These are phyloP conservation scores for Botryotinia calthae DNA, from an alignment of 2,329 filamentous ascomycete species.

Conservation along the genomic window DNA sequence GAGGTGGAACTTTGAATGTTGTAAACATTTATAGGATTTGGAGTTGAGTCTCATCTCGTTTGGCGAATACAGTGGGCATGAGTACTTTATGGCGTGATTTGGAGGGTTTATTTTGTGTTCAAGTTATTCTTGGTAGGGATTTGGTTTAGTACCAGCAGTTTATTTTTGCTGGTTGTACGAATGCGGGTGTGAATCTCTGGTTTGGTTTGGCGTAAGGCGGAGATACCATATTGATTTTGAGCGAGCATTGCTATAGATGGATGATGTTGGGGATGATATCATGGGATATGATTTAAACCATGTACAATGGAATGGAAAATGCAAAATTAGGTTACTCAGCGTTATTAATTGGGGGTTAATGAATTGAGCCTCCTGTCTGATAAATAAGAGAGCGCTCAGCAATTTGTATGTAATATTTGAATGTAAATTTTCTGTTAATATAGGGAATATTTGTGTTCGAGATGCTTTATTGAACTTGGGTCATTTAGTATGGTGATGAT, in stretches of 20 bases:
- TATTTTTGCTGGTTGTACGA: not conserved
- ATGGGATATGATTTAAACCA: not conserved
- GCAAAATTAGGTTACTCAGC: not conserved
- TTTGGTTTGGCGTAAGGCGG: constrained; percentile 4
- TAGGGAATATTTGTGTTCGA: not conserved
- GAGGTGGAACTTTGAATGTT: not conserved
- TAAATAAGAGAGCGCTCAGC: not conserved
- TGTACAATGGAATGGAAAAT: not conserved
- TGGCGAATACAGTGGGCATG: not conserved
- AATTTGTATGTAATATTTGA: not conserved
- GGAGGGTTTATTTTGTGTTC: not conserved
- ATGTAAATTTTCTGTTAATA: not conserved
- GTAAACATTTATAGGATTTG: not conserved
- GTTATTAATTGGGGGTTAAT: not conserved
- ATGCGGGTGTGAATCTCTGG: not conserved
- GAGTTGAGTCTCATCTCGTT: not conserved
- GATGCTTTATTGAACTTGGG: not conserved
- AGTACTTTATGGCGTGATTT: not conserved
- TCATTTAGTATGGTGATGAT: not conserved
- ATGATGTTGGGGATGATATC: not conserved
- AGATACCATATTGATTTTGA: constrained; percentile 1
- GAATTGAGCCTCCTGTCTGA: not conserved
- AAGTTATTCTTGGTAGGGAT: not conserved
- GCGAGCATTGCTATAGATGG: not conserved
- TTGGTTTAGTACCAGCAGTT: not conserved